Base-by-base conservation (phyloP, 2,329 filamentous ascomycete genomes). In the Teratosphaeria zuluensis region DNA sequence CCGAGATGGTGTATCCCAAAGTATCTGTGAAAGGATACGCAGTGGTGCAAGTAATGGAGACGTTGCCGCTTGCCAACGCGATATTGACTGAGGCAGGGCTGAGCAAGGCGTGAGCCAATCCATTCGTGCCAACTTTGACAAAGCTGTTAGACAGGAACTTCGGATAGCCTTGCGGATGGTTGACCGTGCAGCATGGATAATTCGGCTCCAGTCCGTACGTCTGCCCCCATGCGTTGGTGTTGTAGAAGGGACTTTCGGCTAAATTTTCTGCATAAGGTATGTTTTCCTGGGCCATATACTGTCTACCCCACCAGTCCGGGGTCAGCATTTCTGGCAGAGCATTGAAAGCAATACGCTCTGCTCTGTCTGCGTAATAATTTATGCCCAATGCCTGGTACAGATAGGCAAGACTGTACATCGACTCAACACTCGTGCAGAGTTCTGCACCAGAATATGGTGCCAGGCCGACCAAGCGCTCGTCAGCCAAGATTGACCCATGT, bases 181-280 rank as follows among this genome's bases (percentile, higher is more conserved):
- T 84, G 59, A 84, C 81, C 1, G 81, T 82, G 63, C 81, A 84
- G 68, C 81, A 84, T 1, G 78, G 77, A 55, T 76, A 82, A 35
- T 80, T 75, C 1, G 78, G 78, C 58, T 81, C 80, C 14, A 82
- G 69, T 1, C 80, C 80, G 64, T 79, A 83, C 0, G 77, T 78
- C 46, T 78, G 74, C 1, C 76, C 76, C 31, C 68, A 66, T 4
- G 66, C 69, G 54, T 77, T 75, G 28, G 78, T 76, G 57, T 81
- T 81, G 57, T 71, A 81, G 66, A 81, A 83, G 0, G 76, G 78
- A 7, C 70, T 72, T 51, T 59, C 66, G 7, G 71, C 67, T 19
- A 81, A 69, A 19, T 74, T 73, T 54, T 74, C 69, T 7, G 77
- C 73, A 65, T 75, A 77, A 2, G 80, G 80, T 63, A 82, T 79